A percentile compares a stretch with the other conserved stretches of the same genome.
Evolutionary conservation across 2,329 filamentous ascomycete genomes (phyloP).

Genomic region (Pseudopyricularia javanii): DNA sequence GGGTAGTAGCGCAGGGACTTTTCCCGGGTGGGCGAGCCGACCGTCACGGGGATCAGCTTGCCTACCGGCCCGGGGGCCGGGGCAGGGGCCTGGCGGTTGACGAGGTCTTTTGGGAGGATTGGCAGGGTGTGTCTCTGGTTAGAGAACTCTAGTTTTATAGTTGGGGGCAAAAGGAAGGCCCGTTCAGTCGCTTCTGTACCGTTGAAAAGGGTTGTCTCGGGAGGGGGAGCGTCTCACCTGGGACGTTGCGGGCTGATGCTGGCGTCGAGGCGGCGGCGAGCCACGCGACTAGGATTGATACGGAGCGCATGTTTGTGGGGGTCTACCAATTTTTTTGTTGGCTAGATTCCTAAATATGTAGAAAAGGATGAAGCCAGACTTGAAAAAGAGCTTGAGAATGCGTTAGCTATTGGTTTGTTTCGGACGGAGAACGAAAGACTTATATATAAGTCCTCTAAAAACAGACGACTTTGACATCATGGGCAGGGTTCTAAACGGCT

Average conservation of each 20-base stretch:
- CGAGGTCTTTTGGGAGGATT: background rate
- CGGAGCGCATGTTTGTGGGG: background rate
- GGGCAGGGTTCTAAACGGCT: no score
- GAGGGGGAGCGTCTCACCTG: no score
- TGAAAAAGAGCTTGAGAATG: no score
- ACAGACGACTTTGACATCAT: no score
- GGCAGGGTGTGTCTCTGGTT: background rate
- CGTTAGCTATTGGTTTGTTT: no score
- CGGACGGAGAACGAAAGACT: no score
- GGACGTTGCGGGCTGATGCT: background rate
- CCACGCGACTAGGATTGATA: background rate
- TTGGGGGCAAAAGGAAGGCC: no score
- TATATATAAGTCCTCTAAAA: no score
- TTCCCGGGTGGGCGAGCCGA: slow-evolving; percentile 12
- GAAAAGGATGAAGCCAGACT: no score
- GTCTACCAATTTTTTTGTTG: background rate
- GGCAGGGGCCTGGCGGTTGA: background rate
- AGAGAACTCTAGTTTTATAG: background rate
- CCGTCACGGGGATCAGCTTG: background rate
- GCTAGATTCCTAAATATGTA: no score
- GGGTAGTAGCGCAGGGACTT: slow-evolving; percentile 51
- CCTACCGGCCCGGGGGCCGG: background rate
- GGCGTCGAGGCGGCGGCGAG: background rate
- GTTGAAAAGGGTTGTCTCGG: no score
- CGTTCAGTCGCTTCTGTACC: no score